Conservation (phyloP, 2,329 filamentous ascomycete species). For the Coniochaeta sp. region DNA sequence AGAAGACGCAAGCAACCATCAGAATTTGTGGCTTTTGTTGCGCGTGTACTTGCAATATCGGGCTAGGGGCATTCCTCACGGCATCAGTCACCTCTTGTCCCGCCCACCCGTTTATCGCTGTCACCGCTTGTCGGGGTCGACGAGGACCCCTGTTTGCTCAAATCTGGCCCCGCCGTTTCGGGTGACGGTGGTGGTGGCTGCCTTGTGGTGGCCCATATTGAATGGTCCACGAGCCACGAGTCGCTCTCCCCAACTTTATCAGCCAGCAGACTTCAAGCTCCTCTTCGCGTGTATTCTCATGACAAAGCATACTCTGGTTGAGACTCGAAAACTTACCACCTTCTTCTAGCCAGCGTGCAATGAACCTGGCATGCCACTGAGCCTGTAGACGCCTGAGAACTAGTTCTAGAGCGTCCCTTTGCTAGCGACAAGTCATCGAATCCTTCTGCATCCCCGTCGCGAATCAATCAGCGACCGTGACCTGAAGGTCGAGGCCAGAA, state of each 20-base stretch:
- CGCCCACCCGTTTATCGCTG: neutral
- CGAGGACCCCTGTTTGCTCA: neutral
- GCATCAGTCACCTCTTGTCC: neutral
- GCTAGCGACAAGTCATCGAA: neutral
- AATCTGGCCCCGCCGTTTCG: neutral
- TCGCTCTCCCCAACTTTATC: neutral
- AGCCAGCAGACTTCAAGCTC: neutral
- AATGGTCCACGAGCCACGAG: neutral
- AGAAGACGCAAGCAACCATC: no score
- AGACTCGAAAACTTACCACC: neutral
- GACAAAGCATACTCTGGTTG: no score
- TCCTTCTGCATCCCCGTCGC: neutral
- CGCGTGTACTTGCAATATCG: no score
- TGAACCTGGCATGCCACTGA: neutral
- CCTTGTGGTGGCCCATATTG: neutral
- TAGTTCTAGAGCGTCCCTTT: neutral
- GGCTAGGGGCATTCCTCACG: neutral
- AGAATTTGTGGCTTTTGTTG: no score
- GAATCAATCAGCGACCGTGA: neutral
- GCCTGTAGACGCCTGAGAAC: neutral
- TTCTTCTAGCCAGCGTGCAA: neutral
- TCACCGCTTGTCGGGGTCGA: neutral
- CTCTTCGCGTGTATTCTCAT: no score
- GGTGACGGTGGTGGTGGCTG: constrained; percentile 1
- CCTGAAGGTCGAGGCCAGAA: neutral